A percentile compares a stretch with the other conserved stretches of the same genome.
Conservation (phyloP, 1,139 yeast species). For the Blastobotrys illinoisensis region DNA sequence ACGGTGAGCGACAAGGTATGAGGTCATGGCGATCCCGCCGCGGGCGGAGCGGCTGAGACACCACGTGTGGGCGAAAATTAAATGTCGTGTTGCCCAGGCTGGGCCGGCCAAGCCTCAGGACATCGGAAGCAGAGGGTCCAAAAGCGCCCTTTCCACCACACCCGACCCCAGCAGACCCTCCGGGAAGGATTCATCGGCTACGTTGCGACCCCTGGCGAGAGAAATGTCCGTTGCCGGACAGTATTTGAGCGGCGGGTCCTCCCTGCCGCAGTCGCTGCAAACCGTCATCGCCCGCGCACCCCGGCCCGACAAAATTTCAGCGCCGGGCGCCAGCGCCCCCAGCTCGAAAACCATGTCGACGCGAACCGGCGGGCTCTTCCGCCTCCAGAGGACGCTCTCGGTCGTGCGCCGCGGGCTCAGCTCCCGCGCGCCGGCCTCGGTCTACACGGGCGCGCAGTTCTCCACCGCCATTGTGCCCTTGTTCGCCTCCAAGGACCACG, state of each 20-base stretch:
- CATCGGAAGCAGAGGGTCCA: no score
- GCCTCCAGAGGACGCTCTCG: slow-evolving; percentile 1
- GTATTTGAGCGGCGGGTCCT: not conserved
- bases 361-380: not conserved
- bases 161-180: no score
- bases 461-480: not conserved
- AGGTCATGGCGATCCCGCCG: not conserved
- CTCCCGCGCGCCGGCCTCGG: not conserved
- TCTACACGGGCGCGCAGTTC: not conserved
- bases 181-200: not conserved
- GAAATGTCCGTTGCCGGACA: not conserved
- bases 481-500: not conserved
- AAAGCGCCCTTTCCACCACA: not conserved
- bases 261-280: not conserved
- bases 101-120: not conserved
- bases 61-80: not conserved
- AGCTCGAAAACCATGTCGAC: not conserved
- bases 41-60: not conserved
- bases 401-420: slow-evolving; percentile 1
- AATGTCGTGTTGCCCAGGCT: not conserved
- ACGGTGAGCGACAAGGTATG: no score
- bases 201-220: not conserved
- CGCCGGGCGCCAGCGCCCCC: not conserved
- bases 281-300: slow-evolving; percentile 1
- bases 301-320: not conserved